phyloP scores from a whole-genome alignment of 306 rosid species.

The Cicer judaicum region DNA sequence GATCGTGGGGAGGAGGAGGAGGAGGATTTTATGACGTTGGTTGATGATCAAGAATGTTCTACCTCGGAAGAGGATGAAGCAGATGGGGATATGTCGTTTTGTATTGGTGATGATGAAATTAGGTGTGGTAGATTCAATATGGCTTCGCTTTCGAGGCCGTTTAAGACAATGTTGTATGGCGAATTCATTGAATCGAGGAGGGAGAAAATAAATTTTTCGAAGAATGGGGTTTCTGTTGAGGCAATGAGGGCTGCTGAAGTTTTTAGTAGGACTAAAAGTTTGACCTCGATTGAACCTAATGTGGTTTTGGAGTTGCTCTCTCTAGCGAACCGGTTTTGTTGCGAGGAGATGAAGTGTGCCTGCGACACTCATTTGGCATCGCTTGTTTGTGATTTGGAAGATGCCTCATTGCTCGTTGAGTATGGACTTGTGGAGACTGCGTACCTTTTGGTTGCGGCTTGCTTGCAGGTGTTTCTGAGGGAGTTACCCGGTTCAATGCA shows the following conservation, averaged over 20 bases:
- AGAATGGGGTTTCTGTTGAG: slow-evolving; percentile 63
- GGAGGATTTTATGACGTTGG: neutral
- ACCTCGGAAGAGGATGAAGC: slow-evolving; percentile 68
- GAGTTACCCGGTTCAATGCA: slow-evolving; percentile 75
- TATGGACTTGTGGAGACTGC: slow-evolving; percentile 82
- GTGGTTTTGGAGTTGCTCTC: slow-evolving; percentile 71
- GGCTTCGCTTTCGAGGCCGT: slow-evolving; percentile 70
- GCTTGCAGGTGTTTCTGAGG: slow-evolving; percentile 83
- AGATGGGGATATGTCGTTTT: slow-evolving; percentile 68
- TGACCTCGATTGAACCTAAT: slow-evolving; percentile 52
- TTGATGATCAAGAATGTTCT: slow-evolving; percentile 55
- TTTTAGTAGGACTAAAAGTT: slow-evolving; percentile 70
- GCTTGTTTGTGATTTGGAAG: slow-evolving; percentile 67
- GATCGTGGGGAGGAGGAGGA: neutral
- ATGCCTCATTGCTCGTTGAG: slow-evolving; percentile 65
- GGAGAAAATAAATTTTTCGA: slow-evolving; percentile 76
- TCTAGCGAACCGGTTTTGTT: slow-evolving; percentile 75
- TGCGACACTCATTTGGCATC: slow-evolving; percentile 76
- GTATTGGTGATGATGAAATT: slow-evolving; percentile 69
- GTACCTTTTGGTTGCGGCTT: slow-evolving; percentile 76
- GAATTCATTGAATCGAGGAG: slow-evolving; percentile 67
- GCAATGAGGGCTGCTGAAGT: slow-evolving; percentile 73
- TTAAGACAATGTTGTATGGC: slow-evolving; percentile 78
- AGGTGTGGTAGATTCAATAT: slow-evolving; percentile 68
- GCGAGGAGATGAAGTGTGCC: slow-evolving; percentile 79